phyloP scores from a whole-genome alignment of 257 asterid genomes.

The Echium plantagineum region DNA sequence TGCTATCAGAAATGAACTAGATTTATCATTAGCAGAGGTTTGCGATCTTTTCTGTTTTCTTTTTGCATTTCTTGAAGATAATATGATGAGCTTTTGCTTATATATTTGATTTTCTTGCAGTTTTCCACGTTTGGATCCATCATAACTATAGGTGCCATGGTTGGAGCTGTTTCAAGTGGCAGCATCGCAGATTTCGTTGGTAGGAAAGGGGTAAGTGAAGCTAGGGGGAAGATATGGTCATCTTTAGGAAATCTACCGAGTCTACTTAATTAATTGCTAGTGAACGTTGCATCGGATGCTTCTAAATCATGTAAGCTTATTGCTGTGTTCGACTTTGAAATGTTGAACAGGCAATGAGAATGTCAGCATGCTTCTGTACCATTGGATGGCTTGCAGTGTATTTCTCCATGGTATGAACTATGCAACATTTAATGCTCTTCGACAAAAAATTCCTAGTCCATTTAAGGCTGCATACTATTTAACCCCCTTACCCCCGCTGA shows the following conservation, averaged over 20 bases:
- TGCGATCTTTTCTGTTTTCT: background rate
- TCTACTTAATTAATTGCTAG: no score
- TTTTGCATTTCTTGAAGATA: background rate
- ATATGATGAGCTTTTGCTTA: background rate
- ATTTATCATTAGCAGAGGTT: constrained; percentile 62
- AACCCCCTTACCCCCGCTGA: no score
- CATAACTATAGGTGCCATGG: constrained; percentile 80
- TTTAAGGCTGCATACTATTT: no score
- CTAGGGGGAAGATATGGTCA: background rate
- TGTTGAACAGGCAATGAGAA: constrained; percentile 56
- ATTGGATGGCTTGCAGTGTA: constrained; percentile 67
- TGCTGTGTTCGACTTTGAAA: background rate
- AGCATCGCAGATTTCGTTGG: constrained; percentile 57
- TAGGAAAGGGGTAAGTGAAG: constrained; percentile 58
- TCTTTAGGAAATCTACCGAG: background rate
- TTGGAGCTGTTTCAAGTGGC: constrained; percentile 78
- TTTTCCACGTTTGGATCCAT: constrained; percentile 73
- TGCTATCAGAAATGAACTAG: constrained; percentile 55
- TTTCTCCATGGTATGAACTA: constrained; percentile 34
- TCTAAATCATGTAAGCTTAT: background rate
- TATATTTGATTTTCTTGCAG: constrained; percentile 18
- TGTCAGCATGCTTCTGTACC: constrained; percentile 60
- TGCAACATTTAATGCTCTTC: background rate
- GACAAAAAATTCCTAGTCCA: no score
- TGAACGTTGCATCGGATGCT: no score